These are phyloP conservation scores for Melastoma candidum DNA, from an alignment of 441 rosid genomes.

Conservation along the genomic window DNA sequence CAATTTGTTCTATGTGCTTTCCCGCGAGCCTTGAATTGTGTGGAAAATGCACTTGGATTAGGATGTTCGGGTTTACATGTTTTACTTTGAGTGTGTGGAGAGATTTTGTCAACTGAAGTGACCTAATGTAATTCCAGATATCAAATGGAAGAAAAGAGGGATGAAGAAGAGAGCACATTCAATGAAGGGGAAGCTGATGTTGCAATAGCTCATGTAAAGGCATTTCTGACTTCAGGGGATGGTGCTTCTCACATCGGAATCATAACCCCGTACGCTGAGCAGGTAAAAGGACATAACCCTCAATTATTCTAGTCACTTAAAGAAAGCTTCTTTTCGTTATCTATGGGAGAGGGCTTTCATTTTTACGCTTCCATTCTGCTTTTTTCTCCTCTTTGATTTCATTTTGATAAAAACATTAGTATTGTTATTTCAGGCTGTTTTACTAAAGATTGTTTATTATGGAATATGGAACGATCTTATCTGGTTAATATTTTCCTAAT, in stretches of 20 bases:
- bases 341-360: too few relatives aligned
- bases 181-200: constrained; percentile 98
- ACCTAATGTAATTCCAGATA: constrained; percentile 36
- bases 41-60: too few relatives aligned
- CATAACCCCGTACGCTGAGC: constrained; percentile 95
- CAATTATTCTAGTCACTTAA: too few relatives aligned
- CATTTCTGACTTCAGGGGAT: constrained; percentile 69
- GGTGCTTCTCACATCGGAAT: constrained; percentile 75
- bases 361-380: too few relatives aligned
- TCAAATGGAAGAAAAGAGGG: constrained; percentile 98
- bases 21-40: too few relatives aligned
- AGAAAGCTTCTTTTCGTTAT: too few relatives aligned
- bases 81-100: too few relatives aligned
- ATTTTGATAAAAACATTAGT: background rate
- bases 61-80: too few relatives aligned
- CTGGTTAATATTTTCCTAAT: too few relatives aligned
- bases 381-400: background rate
- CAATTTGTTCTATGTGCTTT: too few relatives aligned
- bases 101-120: too few relatives aligned
- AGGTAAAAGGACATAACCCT: constrained; percentile 28
- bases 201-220: constrained; percentile 84
- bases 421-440: constrained; percentile 43
- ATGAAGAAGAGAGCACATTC: constrained; percentile 91
- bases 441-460: constrained; percentile 34
- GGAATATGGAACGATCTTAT: too few relatives aligned